phyloP scores from a whole-genome alignment of 805 yeast genomes.

The Crinitomyces ghanaensis region DNA sequence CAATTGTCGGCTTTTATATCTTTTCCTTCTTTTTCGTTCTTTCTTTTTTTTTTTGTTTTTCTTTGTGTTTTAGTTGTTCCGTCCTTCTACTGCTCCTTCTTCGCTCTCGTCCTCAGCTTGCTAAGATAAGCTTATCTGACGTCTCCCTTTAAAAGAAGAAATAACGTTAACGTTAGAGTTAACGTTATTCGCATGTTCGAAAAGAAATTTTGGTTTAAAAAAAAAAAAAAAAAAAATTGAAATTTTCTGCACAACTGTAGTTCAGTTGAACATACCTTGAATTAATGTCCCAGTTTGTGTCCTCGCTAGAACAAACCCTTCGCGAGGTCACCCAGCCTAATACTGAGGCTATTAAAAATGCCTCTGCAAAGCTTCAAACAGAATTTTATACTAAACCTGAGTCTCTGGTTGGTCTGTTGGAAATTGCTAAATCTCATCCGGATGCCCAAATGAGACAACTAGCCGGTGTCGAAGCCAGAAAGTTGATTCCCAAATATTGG shows the following conservation, averaged over 20 bases:
- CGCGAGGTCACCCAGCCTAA: conserved; percentile 73
- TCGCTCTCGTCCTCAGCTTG: no score
- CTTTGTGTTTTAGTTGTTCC: no score
- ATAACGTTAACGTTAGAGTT: no score
- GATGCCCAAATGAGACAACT: conserved; percentile 72
- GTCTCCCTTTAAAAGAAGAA: no score
- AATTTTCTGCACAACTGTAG: neutral
- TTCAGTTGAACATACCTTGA: no score
- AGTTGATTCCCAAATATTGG: conserved; percentile 70
- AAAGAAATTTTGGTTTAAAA: neutral
- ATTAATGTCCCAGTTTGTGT: conserved; percentile 53
- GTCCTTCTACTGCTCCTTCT: no score
- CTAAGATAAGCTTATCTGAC: no score
- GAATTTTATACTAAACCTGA: conserved; percentile 71
- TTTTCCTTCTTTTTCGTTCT: no score
- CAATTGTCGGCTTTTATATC: no score
- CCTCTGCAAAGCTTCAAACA: conserved; percentile 60
- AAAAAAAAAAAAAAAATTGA: neutral
- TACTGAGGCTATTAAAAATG: conserved; percentile 61
- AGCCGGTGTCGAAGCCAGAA: conserved; percentile 95
- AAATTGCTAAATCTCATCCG: conserved; percentile 48
- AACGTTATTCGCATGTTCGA: no score
- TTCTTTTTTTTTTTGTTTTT: no score
- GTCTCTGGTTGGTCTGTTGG: conserved; percentile 70
- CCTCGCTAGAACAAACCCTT: conserved; percentile 68